phyloP scores from a whole-genome alignment of 2,329 filamentous ascomycete genomes.

The Canariomyces notabilis region DNA sequence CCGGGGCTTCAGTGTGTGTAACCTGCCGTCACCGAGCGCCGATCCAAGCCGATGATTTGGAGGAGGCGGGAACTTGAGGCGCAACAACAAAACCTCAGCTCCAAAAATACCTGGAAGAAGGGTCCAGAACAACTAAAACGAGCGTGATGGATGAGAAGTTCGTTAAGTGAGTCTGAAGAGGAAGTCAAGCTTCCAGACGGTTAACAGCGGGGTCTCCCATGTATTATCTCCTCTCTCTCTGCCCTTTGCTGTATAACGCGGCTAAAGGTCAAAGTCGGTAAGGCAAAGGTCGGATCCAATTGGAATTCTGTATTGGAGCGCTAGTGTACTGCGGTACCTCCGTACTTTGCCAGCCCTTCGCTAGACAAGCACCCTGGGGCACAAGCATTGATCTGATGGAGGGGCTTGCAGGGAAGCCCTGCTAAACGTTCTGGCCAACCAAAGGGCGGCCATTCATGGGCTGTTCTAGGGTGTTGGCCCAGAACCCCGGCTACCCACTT shows the following conservation, averaged over 20 bases:
- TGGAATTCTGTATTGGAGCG: too few relatives aligned
- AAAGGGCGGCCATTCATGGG: background rate
- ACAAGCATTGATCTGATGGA: background rate
- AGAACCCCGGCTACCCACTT: conserved; percentile 9
- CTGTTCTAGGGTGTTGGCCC: conserved; percentile 4
- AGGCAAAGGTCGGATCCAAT: background rate
- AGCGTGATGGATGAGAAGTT: conserved; percentile 13
- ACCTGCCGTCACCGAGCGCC: conserved; percentile 4
- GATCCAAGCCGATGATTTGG: conserved; percentile 17
- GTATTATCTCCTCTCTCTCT: too few relatives aligned
- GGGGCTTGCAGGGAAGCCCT: conserved; percentile 5
- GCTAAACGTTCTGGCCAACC: conserved; percentile 3
- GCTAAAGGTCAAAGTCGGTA: conserved; percentile 8
- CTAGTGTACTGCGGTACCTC: conserved; percentile 1
- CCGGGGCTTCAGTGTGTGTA: conserved; percentile 2
- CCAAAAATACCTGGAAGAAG: background rate
- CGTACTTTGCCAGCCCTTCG: background rate
- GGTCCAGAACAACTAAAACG: background rate
- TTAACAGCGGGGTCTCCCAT: background rate
- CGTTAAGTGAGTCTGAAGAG: background rate
- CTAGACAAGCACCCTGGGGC: conserved; percentile 8
- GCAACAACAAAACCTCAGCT: background rate
- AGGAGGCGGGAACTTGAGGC: background rate
- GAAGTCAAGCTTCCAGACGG: conserved; percentile 3
- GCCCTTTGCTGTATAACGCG: conserved; percentile 9